Conservation (phyloP, 768 basidiomycete species). For the Russula foetens region DNA sequence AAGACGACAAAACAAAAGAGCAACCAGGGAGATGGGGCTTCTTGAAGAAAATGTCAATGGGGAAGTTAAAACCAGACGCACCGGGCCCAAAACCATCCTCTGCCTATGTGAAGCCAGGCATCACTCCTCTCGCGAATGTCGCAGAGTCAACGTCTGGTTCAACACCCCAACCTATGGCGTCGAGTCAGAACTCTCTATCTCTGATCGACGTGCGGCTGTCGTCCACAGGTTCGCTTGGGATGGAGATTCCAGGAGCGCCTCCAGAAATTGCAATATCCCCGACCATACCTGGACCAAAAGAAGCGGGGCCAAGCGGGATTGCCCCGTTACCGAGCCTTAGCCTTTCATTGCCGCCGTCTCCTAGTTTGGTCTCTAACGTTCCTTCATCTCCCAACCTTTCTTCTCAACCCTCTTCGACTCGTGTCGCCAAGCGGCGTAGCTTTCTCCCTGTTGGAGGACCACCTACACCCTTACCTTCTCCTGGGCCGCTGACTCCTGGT, state of each 20-base stretch:
- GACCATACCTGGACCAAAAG: slow-evolving; percentile 10
- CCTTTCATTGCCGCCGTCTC: not conserved
- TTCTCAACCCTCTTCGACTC: slow-evolving; percentile 37
- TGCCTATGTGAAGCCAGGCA: slow-evolving; percentile 29
- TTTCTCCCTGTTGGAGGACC: slow-evolving; percentile 81
- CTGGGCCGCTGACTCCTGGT: slow-evolving; percentile 51
- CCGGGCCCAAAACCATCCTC: slow-evolving; percentile 30
- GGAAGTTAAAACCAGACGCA: slow-evolving; percentile 70
- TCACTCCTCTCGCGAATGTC: slow-evolving; percentile 11
- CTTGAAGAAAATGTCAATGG: slow-evolving; percentile 98
- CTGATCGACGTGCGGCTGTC: slow-evolving; percentile 40
- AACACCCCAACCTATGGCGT: not conserved
- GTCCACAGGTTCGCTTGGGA: slow-evolving; percentile 53
- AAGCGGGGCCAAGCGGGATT: not conserved
- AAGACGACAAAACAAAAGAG: slow-evolving; percentile 25
- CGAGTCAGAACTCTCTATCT: slow-evolving; percentile 22
- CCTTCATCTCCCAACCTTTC: slow-evolving; percentile 16
- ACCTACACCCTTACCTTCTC: slow-evolving; percentile 54
- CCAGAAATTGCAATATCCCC: slow-evolving; percentile 14
- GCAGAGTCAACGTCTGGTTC: slow-evolving; percentile 8
- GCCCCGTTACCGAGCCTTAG: not conserved
- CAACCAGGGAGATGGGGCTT: slow-evolving; percentile 87
- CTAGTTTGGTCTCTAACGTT: slow-evolving; percentile 12
- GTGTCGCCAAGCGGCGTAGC: slow-evolving; percentile 68
- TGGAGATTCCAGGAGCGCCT: slow-evolving; percentile 1